phyloP scores from a whole-genome alignment of 2,329 filamentous ascomycete species.

The Cladosporium sp. region DNA sequence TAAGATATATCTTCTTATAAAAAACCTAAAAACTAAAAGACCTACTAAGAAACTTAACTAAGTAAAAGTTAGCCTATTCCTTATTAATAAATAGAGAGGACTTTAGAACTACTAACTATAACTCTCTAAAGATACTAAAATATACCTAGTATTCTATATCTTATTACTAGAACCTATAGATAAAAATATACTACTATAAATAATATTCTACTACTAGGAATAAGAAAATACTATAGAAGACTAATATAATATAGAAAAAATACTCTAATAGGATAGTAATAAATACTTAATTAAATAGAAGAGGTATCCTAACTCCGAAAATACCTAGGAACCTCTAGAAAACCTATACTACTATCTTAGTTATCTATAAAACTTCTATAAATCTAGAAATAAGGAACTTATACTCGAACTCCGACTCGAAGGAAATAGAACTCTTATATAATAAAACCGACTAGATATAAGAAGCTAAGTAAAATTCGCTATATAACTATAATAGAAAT shows the following conservation, averaged over 20 bases:
- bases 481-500: neutral
- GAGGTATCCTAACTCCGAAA: neutral
- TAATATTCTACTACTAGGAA: neutral
- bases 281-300: neutral
- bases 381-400: neutral
- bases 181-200: neutral
- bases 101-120: conserved; percentile 7
- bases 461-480: neutral
- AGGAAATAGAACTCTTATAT: too few relatives aligned
- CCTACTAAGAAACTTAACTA: conserved; percentile 17
- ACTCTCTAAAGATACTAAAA: conserved; percentile 1
- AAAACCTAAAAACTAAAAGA: conserved; percentile 15
- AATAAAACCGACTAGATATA: too few relatives aligned
- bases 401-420: too few relatives aligned
- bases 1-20: conserved; percentile 18
- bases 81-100: conserved; percentile 10
- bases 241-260: conserved; percentile 1
- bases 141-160: conserved; percentile 13
- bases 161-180: conserved; percentile 9
- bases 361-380: neutral
- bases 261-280: neutral
- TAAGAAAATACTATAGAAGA: neutral
- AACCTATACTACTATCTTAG: neutral
- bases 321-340: neutral
- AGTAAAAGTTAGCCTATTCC: conserved; percentile 17